Conservation (phyloP, 768 basidiomycete genomes). For the Jaapia argillacea region DNA sequence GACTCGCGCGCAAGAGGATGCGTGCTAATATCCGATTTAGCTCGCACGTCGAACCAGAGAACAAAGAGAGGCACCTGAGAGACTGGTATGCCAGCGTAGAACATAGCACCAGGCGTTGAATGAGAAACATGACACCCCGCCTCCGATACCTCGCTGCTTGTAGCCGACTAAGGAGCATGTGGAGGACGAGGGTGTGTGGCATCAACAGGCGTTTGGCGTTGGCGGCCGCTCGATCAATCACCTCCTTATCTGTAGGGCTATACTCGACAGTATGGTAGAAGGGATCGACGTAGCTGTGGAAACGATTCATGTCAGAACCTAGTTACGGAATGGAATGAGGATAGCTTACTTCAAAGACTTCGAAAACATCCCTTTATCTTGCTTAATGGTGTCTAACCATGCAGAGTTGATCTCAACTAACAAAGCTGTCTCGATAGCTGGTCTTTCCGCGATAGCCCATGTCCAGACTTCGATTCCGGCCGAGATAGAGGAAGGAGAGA, state of each 20-base stretch:
- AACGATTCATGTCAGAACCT: conserved; percentile 5
- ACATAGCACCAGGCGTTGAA: conserved; percentile 78
- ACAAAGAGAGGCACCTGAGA: conserved; percentile 52
- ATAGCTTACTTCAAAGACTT: conserved; percentile 61
- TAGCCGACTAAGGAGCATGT: conserved; percentile 84
- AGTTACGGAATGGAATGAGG: conserved; percentile 1
- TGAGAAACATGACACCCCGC: conserved; percentile 74
- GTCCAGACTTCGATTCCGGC: conserved; percentile 93
- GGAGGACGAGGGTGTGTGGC: conserved; percentile 77
- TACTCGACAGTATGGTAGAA: conserved; percentile 82
- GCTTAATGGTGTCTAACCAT: conserved; percentile 77
- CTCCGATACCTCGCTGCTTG: conserved; percentile 89
- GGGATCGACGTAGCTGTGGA: conserved; percentile 71
- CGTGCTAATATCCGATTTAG: too few species aligned
- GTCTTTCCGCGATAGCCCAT: conserved; percentile 86
- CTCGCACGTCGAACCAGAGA: too few species aligned
- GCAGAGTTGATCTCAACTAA: conserved; percentile 81
- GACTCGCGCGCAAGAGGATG: conserved; percentile 88
- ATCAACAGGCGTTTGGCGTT: conserved; percentile 68
- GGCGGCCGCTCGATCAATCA: conserved; percentile 61
- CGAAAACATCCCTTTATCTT: conserved; percentile 79
- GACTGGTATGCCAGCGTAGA: conserved; percentile 58
- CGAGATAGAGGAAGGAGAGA: conserved; percentile 77
- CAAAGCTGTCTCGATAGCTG: conserved; percentile 70
- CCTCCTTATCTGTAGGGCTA: conserved; percentile 80